A percentile compares a stretch with the other conserved stretches of the same genome.
Conservation (phyloP, 257 asterid species). For the Nyctanthes arbortristis region DNA sequence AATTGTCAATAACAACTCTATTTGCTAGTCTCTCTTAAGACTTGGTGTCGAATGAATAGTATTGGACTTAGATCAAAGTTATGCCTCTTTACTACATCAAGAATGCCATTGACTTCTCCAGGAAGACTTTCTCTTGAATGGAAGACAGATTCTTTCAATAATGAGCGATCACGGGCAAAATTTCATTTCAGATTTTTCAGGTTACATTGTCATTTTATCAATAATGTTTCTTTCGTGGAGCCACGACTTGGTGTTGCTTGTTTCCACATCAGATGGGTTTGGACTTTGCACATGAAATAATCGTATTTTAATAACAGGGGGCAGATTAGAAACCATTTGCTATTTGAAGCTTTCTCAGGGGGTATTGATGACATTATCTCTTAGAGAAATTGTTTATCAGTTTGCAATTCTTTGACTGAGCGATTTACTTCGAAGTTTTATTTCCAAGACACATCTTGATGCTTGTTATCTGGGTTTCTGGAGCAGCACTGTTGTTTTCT, state of each 20-base stretch:
- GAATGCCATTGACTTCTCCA: conserved; percentile 26
- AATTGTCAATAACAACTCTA: neutral
- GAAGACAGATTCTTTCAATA: conserved; percentile 2
- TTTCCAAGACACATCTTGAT: conserved; percentile 32
- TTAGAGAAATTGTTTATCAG: conserved; percentile 27
- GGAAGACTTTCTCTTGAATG: conserved; percentile 29
- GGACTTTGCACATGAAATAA: no score
- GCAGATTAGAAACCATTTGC: conserved; percentile 13
- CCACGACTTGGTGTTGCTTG: neutral
- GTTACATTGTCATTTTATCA: neutral
- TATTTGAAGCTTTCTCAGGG: conserved; percentile 28
- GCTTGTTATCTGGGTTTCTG: conserved; percentile 28
- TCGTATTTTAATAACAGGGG: neutral
- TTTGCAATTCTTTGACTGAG: conserved; percentile 29
- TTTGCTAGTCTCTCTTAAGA: neutral
- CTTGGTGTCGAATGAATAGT: neutral
- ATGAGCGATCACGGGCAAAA: conserved; percentile 18
- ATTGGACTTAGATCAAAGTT: conserved; percentile 27
- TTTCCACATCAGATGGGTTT: neutral
- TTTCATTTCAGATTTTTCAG: conserved; percentile 2
- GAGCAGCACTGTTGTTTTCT: conserved; percentile 35
- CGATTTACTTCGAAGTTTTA: conserved; percentile 28
- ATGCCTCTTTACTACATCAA: conserved; percentile 23
- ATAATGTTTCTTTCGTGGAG: neutral
- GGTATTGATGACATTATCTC: conserved; percentile 22